Conservation (phyloP, 768 basidiomycete species). For the Boletus subparvulus region DNA sequence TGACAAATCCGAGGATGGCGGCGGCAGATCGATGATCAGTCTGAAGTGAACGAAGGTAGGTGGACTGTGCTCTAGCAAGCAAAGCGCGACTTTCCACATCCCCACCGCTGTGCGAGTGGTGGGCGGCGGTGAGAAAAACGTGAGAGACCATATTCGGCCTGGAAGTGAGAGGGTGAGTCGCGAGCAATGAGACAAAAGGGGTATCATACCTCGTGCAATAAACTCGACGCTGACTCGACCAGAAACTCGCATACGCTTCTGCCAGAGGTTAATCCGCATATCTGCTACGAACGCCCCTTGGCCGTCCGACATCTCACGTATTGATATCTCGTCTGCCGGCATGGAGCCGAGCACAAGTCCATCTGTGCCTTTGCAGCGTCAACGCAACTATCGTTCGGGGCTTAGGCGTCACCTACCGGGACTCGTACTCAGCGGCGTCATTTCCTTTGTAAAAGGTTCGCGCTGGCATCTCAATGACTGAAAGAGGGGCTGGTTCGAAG, state of each 20-base stretch:
- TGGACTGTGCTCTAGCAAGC: slow-evolving; percentile 54
- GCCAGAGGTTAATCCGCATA: slow-evolving; percentile 52
- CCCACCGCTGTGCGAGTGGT: slow-evolving; percentile 8
- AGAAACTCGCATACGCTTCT: slow-evolving; percentile 68
- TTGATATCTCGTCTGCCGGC: slow-evolving; percentile 54
- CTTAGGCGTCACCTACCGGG: slow-evolving; percentile 4
- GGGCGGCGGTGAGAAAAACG: slow-evolving; percentile 18
- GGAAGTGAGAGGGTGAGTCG: not conserved
- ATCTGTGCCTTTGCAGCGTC: slow-evolving; percentile 41
- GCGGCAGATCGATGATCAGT: slow-evolving; percentile 43
- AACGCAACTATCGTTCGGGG: not conserved
- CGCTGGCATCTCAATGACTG: slow-evolving; percentile 23
- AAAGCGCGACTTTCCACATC: slow-evolving; percentile 46
- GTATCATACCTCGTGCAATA: slow-evolving; percentile 50
- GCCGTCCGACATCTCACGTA: slow-evolving; percentile 46
- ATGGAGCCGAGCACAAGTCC: slow-evolving; percentile 43
- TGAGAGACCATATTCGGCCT: slow-evolving; percentile 31
- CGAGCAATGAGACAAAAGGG: not conserved
- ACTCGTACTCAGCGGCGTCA: slow-evolving; percentile 12
- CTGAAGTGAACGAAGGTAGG: slow-evolving; percentile 58
- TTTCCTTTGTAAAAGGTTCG: slow-evolving; percentile 5
- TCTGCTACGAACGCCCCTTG: slow-evolving; percentile 54
- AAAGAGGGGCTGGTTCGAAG: slow-evolving; percentile 26
- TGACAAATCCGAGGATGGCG: not conserved
- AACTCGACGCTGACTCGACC: slow-evolving; percentile 59